phyloP scores from a whole-genome alignment of 2,329 filamentous ascomycete genomes.

The Myriosclerotinia duriaeana region DNA sequence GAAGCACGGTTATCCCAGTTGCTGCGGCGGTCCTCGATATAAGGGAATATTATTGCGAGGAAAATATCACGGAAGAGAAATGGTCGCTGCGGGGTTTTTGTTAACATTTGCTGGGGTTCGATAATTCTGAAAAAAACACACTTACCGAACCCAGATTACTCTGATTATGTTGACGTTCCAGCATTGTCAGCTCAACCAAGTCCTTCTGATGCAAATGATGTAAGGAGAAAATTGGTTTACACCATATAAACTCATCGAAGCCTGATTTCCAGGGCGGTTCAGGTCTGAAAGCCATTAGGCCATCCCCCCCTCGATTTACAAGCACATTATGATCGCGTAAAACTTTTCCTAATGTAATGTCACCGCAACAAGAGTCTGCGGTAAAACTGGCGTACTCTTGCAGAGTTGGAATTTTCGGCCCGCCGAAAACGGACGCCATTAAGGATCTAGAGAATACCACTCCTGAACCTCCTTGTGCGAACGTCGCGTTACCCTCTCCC shows the following conservation, averaged over 20 bases:
- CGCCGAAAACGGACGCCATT: slow-evolving; percentile 23
- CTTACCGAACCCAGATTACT: slow-evolving; percentile 1
- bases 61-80: slow-evolving; percentile 10
- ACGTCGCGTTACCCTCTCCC: slow-evolving; percentile 19
- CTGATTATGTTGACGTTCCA: slow-evolving; percentile 16
- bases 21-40: neutral
- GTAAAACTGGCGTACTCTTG: slow-evolving; percentile 24
- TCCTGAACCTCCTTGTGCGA: slow-evolving; percentile 26
- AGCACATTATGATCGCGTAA: slow-evolving; percentile 22
- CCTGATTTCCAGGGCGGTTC: slow-evolving; percentile 28
- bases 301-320: slow-evolving; percentile 20
- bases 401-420: slow-evolving; percentile 3
- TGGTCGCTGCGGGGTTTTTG: neutral
- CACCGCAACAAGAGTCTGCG: slow-evolving; percentile 24
- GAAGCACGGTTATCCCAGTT: slow-evolving; percentile 27
- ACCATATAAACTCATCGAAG: slow-evolving; percentile 24
- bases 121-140: neutral
- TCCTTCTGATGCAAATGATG: slow-evolving; percentile 27
- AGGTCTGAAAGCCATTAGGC: slow-evolving; percentile 21
- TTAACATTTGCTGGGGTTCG: neutral
- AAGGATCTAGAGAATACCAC: slow-evolving; percentile 24
- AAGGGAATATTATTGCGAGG: slow-evolving; percentile 12
- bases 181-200: slow-evolving; percentile 7
- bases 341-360: slow-evolving; percentile 25
- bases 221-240: slow-evolving; percentile 24